Evolutionary conservation across 1,139 yeast genomes (phyloP), one percentile per base, ranked within the genome.

Genomic region (Meyerozyma carpophila): DNA sequence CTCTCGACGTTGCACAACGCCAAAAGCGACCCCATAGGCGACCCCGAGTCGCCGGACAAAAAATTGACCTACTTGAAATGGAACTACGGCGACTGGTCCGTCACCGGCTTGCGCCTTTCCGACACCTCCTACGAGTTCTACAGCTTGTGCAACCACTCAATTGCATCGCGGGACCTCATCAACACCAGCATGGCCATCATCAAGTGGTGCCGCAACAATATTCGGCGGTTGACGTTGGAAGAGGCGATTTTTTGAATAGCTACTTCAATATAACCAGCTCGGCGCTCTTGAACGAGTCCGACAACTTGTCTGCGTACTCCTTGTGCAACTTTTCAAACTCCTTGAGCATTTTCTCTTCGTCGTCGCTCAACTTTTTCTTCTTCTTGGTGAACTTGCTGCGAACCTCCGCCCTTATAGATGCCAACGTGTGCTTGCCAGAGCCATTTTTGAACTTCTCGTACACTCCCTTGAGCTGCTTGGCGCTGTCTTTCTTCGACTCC

Each of bases 291-390:
- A 75, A 75, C 16, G 75, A 70, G 4, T 79, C 82, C 34, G 70
- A 65, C 42, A 90, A 67, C 56, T 81, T 81, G 20, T 73, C 81
- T 13, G 71, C 62, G 60, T 80, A 86, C 26, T 71, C 70, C 58
- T 87, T 88, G 60, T 81, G 86, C 26, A 83, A 51, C 50, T 77
- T 77, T 54, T 90, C 96, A 42, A 86, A 74, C 36, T 82, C 81
- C 32, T 68, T 69, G 41, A 76, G 70, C 28, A 76, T 62, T 52
- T 77, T 79, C 47, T 70, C 73, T 40, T 82, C 77, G 24, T 66
- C 61, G 55, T 84, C 88, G 47, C 73, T 74, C 44, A 79, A 73
- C 56, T 81, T 81, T 44, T 75, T 71, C 46, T 73, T 70, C 38
- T 57, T 54, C 32, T 70, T 68, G 51, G 82, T 80, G 51, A 85